phyloP scores from a whole-genome alignment of 192 early-diverging fungal genomes.

The Coemansia reversa region DNA sequence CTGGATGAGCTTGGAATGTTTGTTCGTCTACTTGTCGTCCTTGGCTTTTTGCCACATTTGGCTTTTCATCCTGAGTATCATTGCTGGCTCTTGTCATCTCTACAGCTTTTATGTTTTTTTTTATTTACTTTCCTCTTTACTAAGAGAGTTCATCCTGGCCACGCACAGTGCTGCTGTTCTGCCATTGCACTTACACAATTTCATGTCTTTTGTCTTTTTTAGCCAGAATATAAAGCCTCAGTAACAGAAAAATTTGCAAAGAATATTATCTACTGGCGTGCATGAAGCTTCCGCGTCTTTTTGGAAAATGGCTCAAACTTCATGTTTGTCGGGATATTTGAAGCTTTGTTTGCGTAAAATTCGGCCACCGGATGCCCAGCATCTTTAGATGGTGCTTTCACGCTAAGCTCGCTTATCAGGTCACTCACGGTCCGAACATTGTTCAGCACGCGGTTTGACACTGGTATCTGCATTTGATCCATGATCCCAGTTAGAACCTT shows the following conservation, averaged over 20 bases:
- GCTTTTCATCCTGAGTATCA: background rate
- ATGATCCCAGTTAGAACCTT: conserved; percentile 46
- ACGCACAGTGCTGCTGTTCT: background rate
- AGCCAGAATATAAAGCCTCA: background rate
- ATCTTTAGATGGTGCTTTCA: conserved; percentile 36
- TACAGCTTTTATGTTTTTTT: conserved; percentile 4
- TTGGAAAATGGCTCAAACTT: conserved; percentile 51
- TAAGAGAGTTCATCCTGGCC: background rate
- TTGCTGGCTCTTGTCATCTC: background rate
- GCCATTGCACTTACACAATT: conserved; percentile 5
- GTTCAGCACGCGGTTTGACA: conserved; percentile 44
- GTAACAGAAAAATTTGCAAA: background rate
- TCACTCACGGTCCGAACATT: conserved; percentile 46
- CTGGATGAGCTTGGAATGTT: background rate
- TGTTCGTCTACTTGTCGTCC: background rate
- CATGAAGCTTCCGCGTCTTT: conserved; percentile 42
- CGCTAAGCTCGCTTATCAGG: conserved; percentile 31
- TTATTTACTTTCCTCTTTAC: background rate
- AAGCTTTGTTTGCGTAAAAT: conserved; percentile 23
- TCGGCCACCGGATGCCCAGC: conserved; percentile 45
- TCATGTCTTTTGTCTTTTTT: conserved; percentile 6
- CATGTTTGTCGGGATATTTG: conserved; percentile 45
- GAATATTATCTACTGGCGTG: conserved; percentile 25
- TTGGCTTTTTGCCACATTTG: conserved; percentile 2
- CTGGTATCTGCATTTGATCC: conserved; percentile 25